Conservation (phyloP, 1,139 yeast genomes). For the Debaryomyces robertsiae region DNA sequence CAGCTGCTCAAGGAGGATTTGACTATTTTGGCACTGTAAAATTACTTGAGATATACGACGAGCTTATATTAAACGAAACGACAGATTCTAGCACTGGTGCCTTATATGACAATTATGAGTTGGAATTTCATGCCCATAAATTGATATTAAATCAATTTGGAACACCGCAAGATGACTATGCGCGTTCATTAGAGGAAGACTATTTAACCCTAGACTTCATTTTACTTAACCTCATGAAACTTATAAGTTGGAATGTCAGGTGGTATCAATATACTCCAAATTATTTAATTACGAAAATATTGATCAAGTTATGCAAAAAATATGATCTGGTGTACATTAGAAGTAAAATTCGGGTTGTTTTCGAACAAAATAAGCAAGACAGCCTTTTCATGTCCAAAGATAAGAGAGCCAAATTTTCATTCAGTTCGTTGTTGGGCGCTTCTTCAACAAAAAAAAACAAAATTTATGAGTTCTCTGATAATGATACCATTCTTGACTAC, state of each 20-base stretch:
- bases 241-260: conserved; percentile 43
- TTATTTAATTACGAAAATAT: conserved; percentile 30
- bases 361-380: conserved; percentile 33
- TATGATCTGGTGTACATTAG: conserved; percentile 37
- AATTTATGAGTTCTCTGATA: conserved; percentile 30
- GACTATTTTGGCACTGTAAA: conserved; percentile 44
- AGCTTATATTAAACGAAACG: conserved; percentile 40
- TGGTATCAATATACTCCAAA: conserved; percentile 47
- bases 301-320: conserved; percentile 32
- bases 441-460: conserved; percentile 12
- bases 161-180: conserved; percentile 26
- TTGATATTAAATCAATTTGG: conserved; percentile 33
- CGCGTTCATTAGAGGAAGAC: conserved; percentile 28
- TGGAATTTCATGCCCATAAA: conserved; percentile 35
- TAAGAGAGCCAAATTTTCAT: conserved; percentile 16
- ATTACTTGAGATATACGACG: conserved; percentile 43
- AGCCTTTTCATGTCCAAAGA: conserved; percentile 16
- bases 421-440: conserved; percentile 19
- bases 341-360: conserved; percentile 36
- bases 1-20: conserved; percentile 35
- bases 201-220: conserved; percentile 40
- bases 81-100: conserved; percentile 34
- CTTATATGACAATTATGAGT: conserved; percentile 33
- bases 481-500: conserved; percentile 40
- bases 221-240: conserved; percentile 35